These are phyloP conservation scores for Candida ipomoeae DNA, from an alignment of 805 yeast genomes.

Conservation along the genomic window DNA sequence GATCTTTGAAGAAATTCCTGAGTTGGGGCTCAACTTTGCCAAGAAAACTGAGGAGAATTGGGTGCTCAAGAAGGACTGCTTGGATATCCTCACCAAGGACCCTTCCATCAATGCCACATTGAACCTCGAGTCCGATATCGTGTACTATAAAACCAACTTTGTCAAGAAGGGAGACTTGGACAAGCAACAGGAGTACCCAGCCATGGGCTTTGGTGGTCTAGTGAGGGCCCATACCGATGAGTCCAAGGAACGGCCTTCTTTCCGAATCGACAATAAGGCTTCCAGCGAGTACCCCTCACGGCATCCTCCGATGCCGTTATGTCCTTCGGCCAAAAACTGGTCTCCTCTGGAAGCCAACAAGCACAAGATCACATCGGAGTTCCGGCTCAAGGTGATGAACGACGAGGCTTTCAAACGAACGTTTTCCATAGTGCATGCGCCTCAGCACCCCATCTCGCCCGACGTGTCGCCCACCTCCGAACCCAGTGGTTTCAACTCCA, in stretches of 20 bases:
- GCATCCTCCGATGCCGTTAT: conserved; percentile 25
- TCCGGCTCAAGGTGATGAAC: conserved; percentile 34
- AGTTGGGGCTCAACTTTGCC: conserved; percentile 35
- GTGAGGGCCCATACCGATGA: conserved; percentile 2
- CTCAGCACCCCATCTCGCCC: conserved; percentile 35
- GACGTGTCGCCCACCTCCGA: conserved; percentile 41
- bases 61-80: conserved; percentile 32
- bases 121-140: conserved; percentile 40
- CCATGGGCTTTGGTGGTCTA: conserved; percentile 16
- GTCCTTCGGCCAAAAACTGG: conserved; percentile 41
- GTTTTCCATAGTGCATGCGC: conserved; percentile 30
- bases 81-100: conserved; percentile 24
- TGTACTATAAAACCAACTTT: conserved; percentile 42
- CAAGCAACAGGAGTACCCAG: conserved; percentile 13
- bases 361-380: conserved; percentile 30
- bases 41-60: conserved; percentile 23
- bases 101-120: conserved; percentile 26
- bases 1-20: conserved; percentile 43
- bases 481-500: conserved; percentile 39
- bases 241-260: conserved; percentile 33
- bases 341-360: conserved; percentile 26
- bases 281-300: not conserved
- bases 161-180: conserved; percentile 32
- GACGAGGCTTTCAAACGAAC: conserved; percentile 33
- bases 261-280: conserved; percentile 22